Conservation (phyloP, 495 filamentous ascomycete species). For the Penicillium diatomitis region DNA sequence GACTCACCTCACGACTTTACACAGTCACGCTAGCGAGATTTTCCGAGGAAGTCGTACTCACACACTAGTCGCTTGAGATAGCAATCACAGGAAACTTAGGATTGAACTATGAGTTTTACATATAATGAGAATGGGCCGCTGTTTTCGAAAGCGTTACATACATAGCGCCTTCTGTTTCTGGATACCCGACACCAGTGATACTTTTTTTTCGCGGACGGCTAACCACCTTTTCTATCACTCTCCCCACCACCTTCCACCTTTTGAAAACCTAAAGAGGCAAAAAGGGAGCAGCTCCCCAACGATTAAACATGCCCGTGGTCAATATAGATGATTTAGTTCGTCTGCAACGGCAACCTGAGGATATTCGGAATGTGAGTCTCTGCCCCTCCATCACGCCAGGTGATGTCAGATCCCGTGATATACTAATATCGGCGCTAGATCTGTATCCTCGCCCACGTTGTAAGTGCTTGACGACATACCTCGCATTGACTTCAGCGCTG, state of each 20-base stretch:
- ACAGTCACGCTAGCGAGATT: too few species aligned
- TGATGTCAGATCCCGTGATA: slow-evolving; percentile 15
- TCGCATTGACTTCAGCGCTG: too few species aligned
- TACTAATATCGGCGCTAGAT: slow-evolving; percentile 54
- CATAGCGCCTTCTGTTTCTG: too few species aligned
- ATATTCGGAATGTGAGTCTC: slow-evolving; percentile 73
- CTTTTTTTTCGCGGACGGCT: too few species aligned
- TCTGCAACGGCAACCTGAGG: slow-evolving; percentile 74
- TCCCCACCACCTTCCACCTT: slow-evolving; percentile 8
- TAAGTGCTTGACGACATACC: slow-evolving; percentile 38
- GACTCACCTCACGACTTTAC: too few species aligned
- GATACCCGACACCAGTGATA: too few species aligned
- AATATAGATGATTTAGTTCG: slow-evolving; percentile 75
- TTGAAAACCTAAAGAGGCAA: slow-evolving; percentile 1
- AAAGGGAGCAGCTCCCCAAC: slow-evolving; percentile 9
- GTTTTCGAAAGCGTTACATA: too few species aligned
- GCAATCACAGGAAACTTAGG: too few species aligned
- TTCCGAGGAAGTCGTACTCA: too few species aligned
- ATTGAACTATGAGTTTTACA: too few species aligned
- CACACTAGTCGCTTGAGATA: too few species aligned
- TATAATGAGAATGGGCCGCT: too few species aligned
- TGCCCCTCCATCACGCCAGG: slow-evolving; percentile 28
- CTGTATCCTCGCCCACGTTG: slow-evolving; percentile 93
- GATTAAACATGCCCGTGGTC: slow-evolving; percentile 72
- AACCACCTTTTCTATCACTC: neutral